Evolutionary conservation across 1,284 basidiomycete species (phyloP), one percentile per base, ranked within the genome.

Genomic region (Ceratobasidium sp.): DNA sequence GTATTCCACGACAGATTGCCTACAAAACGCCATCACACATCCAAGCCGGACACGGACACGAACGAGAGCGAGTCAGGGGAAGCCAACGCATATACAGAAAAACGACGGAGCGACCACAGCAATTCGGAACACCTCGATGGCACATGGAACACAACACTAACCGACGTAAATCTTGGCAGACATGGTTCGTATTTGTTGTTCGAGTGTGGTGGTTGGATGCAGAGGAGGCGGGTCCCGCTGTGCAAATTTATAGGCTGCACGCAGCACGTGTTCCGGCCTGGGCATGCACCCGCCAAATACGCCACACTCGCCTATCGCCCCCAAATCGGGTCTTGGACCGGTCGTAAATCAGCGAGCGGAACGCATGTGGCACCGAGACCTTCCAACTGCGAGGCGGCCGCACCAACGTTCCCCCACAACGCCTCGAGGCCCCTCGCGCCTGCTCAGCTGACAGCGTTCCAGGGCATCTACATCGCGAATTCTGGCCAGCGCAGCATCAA

Each of bases 1-100:
- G 73, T 74, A 48, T 69, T 72, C 73, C 73, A 74, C 34, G 70
- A 72, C 62, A 74, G 58, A 57, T 74, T 74, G 59, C 73, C 73
- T 74, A 72, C 58, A 62, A 39, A 50, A 50, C 23, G 26, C 45
- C 53, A 34, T 41, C 23, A 52, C 41, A 41, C 48, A 34, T 62
- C 70, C 59, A 30, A 52, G 52, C 46, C 39, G n/a, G 71, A 45
- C 43, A 39, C 62, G 48, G 46, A 59, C 41, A 59, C 50, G 43
- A 21, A 43, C 45, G 45, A 58, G 45, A 61, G 61, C 46, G 45
- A 71, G 67, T 52, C 26, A 45, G 65, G 67, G 53, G 58, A 41
- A 60, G 21, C 69, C 43, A 45, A 45, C 18, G 39, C 60, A 60
- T 48, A 53, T 57, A 58, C 45, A 64, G 50, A 69, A 48, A 18